phyloP scores from a whole-genome alignment of 1,284 basidiomycete genomes.

The Amylostereum areolatum region DNA sequence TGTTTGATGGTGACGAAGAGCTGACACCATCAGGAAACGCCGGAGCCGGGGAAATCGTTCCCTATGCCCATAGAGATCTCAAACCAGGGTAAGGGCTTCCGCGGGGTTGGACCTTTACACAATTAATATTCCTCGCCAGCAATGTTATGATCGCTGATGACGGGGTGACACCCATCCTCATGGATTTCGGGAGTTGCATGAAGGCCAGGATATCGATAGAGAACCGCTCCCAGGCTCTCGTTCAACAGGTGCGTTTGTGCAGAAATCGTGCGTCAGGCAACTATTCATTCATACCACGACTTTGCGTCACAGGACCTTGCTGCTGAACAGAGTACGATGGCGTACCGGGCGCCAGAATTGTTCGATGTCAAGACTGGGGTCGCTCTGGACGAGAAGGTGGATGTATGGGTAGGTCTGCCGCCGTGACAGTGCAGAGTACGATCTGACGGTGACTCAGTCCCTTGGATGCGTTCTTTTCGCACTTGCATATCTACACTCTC shows the following conservation, averaged over 20 bases:
- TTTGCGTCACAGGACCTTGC: constrained; percentile 77
- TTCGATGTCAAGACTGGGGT: constrained; percentile 92
- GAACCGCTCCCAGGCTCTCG: constrained; percentile 78
- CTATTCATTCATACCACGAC: too few relatives aligned
- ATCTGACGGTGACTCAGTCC: constrained; percentile 37
- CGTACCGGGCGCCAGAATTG: constrained; percentile 90
- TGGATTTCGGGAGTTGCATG: constrained; percentile 94
- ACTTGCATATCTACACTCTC: constrained; percentile 87
- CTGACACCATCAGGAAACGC: too few relatives aligned
- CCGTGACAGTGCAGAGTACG: too few relatives aligned
- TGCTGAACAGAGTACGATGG: constrained; percentile 94
- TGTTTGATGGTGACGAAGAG: constrained; percentile 80
- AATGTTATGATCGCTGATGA: constrained; percentile 97
- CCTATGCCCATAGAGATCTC: constrained; percentile 95
- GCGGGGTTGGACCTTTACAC: too few relatives aligned
- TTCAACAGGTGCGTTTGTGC: constrained; percentile 64
- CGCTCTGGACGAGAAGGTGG: constrained; percentile 88
- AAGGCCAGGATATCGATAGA: constrained; percentile 77
- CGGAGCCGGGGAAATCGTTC: constrained; percentile 50
- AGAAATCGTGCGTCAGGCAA: too few relatives aligned
- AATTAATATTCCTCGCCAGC: constrained; percentile 32
- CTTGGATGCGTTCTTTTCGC: constrained; percentile 90
- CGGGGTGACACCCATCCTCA: constrained; percentile 80
- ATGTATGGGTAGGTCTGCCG: constrained; percentile 79
- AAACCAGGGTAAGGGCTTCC: constrained; percentile 88